A percentile compares a stretch with the other conserved stretches of the same genome.
Conservation (phyloP, 306 rosid species). For the Delonix regia region DNA sequence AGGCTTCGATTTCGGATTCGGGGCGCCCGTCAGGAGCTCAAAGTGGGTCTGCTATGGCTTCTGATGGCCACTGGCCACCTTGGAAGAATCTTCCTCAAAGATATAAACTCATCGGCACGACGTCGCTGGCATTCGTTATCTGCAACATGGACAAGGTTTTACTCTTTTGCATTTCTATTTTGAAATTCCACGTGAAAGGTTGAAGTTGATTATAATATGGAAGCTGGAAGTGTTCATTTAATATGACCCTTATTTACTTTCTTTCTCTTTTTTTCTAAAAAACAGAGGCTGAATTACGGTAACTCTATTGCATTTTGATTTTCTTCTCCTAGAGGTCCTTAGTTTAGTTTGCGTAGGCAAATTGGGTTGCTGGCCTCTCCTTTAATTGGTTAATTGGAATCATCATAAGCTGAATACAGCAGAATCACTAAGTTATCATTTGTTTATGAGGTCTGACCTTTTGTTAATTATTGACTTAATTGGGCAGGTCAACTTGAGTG, state of each 20-base stretch:
- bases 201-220: slow-evolving; percentile 9
- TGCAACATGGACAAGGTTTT: slow-evolving; percentile 98
- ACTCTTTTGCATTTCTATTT: neutral
- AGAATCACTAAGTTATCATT: slow-evolving; percentile 13
- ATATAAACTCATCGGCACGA: slow-evolving; percentile 82
- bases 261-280: neutral
- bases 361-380: neutral
- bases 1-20: slow-evolving; percentile 37
- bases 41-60: slow-evolving; percentile 37
- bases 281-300: neutral
- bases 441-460: neutral
- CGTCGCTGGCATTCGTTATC: slow-evolving; percentile 88
- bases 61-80: slow-evolving; percentile 71
- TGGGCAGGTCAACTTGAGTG: slow-evolving; percentile 90
- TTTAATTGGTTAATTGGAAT: neutral
- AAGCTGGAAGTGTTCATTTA: neutral
- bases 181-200: neutral
- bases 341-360: neutral
- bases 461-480: neutral
- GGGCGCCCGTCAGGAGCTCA: slow-evolving; percentile 34
- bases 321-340: neutral
- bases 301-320: neutral
- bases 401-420: neutral
- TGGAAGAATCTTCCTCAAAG: slow-evolving; percentile 89
- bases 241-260: neutral